Conservation (phyloP, 441 rosid genomes). For the Croton laevigatus region DNA sequence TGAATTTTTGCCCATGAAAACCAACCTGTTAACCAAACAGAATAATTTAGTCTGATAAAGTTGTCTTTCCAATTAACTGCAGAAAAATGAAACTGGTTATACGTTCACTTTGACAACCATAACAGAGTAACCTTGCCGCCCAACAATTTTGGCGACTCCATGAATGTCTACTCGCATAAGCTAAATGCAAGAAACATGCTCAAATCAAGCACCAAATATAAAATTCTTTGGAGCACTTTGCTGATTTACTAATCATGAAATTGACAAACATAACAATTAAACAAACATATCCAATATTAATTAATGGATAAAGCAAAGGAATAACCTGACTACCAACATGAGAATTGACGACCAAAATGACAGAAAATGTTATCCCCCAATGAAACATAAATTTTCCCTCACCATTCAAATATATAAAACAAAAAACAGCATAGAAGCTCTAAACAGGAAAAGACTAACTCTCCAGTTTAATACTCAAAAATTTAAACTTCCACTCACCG, state of each 20-base stretch:
- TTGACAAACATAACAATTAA: neutral
- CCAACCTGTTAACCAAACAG: slow-evolving; percentile 62
- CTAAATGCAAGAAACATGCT: neutral
- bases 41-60: neutral
- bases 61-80: neutral
- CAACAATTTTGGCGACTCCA: neutral
- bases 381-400: neutral
- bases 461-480: too few relatives aligned
- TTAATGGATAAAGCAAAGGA: neutral
- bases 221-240: too few relatives aligned
- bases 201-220: neutral
- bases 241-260: neutral
- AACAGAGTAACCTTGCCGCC: neutral
- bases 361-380: slow-evolving; percentile 4
- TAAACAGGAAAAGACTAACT: neutral
- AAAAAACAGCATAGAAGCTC: neutral
- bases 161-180: slow-evolving; percentile 1
- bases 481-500: slow-evolving; percentile 42
- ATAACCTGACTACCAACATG: neutral
- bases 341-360: neutral
- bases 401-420: neutral
- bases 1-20: slow-evolving; percentile 88
- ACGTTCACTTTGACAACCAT: neutral
- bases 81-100: neutral
- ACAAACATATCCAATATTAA: neutral